A percentile compares a stretch with the other conserved stretches of the same genome.
These are phyloP conservation scores for Psilocybe mexicana DNA, from an alignment of 1,284 basidiomycete genomes.

Conservation along the genomic window DNA sequence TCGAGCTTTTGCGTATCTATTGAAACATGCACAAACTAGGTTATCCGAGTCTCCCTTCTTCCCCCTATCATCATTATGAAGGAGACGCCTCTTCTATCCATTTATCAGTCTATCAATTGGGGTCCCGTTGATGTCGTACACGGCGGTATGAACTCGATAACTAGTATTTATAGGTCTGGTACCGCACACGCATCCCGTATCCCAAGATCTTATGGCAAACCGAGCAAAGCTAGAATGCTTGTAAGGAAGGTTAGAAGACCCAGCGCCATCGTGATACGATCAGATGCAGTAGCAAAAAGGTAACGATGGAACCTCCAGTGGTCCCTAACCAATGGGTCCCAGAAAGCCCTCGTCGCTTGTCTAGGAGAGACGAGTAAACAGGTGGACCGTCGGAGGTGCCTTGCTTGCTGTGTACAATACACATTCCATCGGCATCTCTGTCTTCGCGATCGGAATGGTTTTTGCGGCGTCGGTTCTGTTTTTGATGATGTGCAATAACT, in stretches of 20 bases:
- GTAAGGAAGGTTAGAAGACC: conserved; percentile 6
- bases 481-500: not conserved
- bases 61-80: conserved; percentile 12
- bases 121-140: conserved; percentile 19
- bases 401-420: not conserved
- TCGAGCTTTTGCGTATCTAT: not conserved
- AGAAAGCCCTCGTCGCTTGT: not conserved
- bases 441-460: conserved; percentile 13
- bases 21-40: conserved; percentile 1
- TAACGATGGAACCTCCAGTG: not conserved
- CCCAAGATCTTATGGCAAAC: conserved; percentile 2
- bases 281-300: not conserved
- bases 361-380: conserved; percentile 11
- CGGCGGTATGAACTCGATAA: conserved; percentile 14
- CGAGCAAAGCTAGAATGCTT: conserved; percentile 3
- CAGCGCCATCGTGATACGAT: not conserved
- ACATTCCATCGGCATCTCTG: not conserved
- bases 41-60: not conserved
- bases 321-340: not conserved
- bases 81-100: not conserved
- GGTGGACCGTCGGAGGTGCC: not conserved
- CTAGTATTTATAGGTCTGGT: conserved; percentile 14
- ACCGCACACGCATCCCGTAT: not conserved
- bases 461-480: conserved; percentile 14
- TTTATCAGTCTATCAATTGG: conserved; percentile 10